Evolutionary conservation across 441 rosid genomes (phyloP).

Genomic region (Raphanus hybrid): DNA sequence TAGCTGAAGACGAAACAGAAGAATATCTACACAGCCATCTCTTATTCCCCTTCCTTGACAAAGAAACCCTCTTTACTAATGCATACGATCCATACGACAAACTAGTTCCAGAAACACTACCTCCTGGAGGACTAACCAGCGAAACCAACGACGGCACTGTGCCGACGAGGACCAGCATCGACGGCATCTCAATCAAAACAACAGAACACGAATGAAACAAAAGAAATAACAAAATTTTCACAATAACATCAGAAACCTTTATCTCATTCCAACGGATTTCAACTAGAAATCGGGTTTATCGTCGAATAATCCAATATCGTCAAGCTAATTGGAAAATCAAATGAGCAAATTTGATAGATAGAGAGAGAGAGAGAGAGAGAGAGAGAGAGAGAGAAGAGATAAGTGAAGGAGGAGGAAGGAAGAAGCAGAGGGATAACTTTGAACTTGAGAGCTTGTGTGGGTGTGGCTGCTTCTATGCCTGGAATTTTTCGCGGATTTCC

Average conservation of each 20-base stretch:
- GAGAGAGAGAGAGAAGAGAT: conserved; percentile 15
- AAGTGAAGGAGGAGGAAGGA: conserved; percentile 12
- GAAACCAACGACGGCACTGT: conserved; percentile 85
- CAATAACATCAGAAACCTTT: conserved; percentile 18
- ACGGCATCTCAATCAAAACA: conserved; percentile 39
- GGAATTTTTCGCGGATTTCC: conserved; percentile 42
- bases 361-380: conserved; percentile 20
- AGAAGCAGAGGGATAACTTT: conserved; percentile 40
- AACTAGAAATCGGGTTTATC: not conserved
- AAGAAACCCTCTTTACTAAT: conserved; percentile 64
- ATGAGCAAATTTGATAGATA: conserved; percentile 9
- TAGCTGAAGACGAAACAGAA: conserved; percentile 55
- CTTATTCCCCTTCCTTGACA: conserved; percentile 53
- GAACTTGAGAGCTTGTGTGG: conserved; percentile 45
- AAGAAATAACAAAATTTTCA: conserved; percentile 21
- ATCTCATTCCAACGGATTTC: conserved; percentile 15
- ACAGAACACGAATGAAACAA: conserved; percentile 6
- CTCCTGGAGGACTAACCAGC: conserved; percentile 59
- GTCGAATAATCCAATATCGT: conserved; percentile 15
- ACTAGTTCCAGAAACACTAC: conserved; percentile 49
- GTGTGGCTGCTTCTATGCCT: conserved; percentile 50
- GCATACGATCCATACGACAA: conserved; percentile 57
- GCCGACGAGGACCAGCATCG: conserved; percentile 75
- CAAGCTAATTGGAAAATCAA: conserved; percentile 11
- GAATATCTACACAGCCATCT: conserved; percentile 88